phyloP scores from a whole-genome alignment of 352 stramenopile genomes.

The Saprolegnia parasitica region DNA sequence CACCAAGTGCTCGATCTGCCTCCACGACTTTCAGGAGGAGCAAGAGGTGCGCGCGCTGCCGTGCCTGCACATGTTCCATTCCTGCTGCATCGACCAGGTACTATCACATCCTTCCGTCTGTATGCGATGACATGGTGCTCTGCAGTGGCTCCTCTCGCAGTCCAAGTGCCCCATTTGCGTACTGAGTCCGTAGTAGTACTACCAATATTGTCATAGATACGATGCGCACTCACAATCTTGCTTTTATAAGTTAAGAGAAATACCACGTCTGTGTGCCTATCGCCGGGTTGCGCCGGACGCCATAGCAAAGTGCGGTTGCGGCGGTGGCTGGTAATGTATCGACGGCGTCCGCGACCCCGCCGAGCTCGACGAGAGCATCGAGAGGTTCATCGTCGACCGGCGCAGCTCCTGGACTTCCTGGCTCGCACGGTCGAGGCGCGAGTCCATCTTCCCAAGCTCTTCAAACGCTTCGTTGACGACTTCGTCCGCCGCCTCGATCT shows the following conservation, averaged over 20 bases:
- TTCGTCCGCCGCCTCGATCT: constrained; percentile 63
- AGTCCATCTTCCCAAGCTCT: constrained; percentile 63
- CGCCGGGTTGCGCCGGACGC: no score
- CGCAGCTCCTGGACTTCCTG: constrained; percentile 13
- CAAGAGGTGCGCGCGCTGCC: constrained; percentile 92
- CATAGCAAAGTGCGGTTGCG: no score
- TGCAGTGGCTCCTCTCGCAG: constrained; percentile 15
- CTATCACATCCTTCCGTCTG: neutral
- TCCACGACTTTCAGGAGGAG: constrained; percentile 80
- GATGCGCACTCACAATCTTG: neutral
- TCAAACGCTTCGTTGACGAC: constrained; percentile 69
- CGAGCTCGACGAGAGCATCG: neutral
- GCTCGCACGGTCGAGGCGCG: constrained; percentile 36
- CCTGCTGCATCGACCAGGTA: constrained; percentile 80
- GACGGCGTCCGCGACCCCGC: neutral
- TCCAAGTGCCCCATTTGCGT: constrained; percentile 24
- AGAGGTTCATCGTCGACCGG: neutral
- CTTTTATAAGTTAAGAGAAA: constrained; percentile 2
- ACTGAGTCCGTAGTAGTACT: neutral
- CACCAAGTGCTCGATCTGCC: constrained; percentile 78
- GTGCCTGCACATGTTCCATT: constrained; percentile 93
- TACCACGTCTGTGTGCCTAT: neutral
- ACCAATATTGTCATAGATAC: neutral
- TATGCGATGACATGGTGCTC: neutral
- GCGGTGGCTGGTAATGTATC: neutral